Evolutionary conservation across 106 monocot genomes (phyloP).

Genomic region (Chionographis japonica): DNA sequence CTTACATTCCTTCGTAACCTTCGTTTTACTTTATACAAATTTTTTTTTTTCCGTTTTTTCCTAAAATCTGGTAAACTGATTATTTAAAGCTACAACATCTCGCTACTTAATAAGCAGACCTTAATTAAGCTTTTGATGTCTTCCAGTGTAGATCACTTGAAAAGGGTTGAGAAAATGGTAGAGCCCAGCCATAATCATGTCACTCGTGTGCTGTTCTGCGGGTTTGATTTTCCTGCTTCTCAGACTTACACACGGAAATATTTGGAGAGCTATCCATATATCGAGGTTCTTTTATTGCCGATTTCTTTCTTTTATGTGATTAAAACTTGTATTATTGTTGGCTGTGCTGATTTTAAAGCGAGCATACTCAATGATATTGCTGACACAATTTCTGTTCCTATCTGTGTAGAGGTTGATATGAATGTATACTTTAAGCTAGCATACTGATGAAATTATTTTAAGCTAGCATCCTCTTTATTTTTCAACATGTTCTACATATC

Average conservation of each 20-base stretch:
- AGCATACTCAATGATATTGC: not conserved
- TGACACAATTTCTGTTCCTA: not conserved
- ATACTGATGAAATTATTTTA: too few species aligned
- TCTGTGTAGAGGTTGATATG: too few species aligned
- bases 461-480: too few species aligned
- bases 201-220: constrained; percentile 72
- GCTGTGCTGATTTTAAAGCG: not conserved
- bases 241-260: constrained; percentile 65
- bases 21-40: too few species aligned
- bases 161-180: constrained; percentile 16
- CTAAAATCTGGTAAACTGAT: too few species aligned
- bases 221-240: constrained; percentile 45
- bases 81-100: too few species aligned
- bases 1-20: too few species aligned
- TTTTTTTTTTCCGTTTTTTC: too few species aligned
- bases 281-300: constrained; percentile 41
- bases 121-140: constrained; percentile 1
- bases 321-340: not conserved
- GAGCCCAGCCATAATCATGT: constrained; percentile 16
- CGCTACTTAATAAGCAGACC: not conserved
- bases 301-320: not conserved
- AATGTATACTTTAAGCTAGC: too few species aligned
- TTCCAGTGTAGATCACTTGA: constrained; percentile 37
- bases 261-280: constrained; percentile 54
- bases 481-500: too few species aligned